A percentile compares a stretch with the other conserved stretches of the same genome.
Conservation (phyloP, 228 moss, liverwort and hornwort genomes). For the Sphagnum fallax region DNA sequence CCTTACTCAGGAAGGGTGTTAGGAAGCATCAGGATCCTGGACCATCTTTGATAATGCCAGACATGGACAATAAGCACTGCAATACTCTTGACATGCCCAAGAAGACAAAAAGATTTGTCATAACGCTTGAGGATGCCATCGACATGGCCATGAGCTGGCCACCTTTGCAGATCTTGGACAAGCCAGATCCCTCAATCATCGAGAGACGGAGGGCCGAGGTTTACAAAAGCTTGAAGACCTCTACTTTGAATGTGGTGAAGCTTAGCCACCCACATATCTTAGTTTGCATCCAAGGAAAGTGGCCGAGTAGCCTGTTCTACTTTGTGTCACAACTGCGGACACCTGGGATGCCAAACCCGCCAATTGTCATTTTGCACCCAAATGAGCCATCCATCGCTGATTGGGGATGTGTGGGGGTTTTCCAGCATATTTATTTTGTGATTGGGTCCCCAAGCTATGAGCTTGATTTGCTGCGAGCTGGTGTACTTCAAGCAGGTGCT, state of each 20-base stretch:
- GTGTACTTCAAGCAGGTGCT: constrained; percentile 76
- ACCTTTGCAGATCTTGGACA: constrained; percentile 48
- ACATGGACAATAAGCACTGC: too few relatives aligned
- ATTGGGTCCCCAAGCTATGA: constrained; percentile 83
- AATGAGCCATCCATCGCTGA: constrained; percentile 38
- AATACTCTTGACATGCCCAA: too few relatives aligned
- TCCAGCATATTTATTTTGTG: constrained; percentile 70
- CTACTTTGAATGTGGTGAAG: constrained; percentile 61
- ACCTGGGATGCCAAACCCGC: constrained; percentile 38
- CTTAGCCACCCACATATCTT: constrained; percentile 57
- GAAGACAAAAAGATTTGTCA: constrained; percentile 2
- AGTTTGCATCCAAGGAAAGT: constrained; percentile 78
- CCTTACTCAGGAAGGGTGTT: not conserved
- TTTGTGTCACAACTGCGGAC: constrained; percentile 71
- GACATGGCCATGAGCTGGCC: constrained; percentile 95
- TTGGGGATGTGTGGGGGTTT: constrained; percentile 88
- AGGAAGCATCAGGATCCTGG: not conserved
- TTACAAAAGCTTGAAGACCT: constrained; percentile 34
- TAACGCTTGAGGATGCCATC: constrained; percentile 75
- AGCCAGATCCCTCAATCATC: constrained; percentile 79
- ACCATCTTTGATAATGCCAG: not conserved
- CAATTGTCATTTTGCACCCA: constrained; percentile 81
- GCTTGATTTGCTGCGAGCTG: constrained; percentile 84
- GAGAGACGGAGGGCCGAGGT: constrained; percentile 67
- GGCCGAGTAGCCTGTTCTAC: constrained; percentile 76